These are phyloP conservation scores for Tetratostichococcus sp. DNA, from an alignment of 139 green algal genomes.

Conservation along the genomic window DNA sequence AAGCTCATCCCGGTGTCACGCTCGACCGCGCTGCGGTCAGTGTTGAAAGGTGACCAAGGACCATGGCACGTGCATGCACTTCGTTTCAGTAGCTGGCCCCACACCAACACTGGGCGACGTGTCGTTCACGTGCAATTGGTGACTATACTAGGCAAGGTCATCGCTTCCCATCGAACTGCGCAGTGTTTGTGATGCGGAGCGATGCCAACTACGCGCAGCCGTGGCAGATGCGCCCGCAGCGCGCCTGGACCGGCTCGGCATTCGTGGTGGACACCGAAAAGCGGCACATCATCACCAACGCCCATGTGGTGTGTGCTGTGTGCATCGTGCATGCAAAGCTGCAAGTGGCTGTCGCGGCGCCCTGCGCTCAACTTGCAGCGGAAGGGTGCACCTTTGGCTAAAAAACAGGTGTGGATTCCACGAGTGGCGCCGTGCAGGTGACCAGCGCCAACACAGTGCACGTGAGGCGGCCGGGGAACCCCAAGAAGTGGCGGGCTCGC, in stretches of 20 bases:
- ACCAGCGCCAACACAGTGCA: slow-evolving; percentile 61
- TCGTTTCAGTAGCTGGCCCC: neutral
- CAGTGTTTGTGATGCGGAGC: slow-evolving; percentile 65
- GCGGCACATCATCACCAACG: slow-evolving; percentile 69
- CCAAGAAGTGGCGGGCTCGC: slow-evolving; percentile 72
- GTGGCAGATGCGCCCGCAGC: slow-evolving; percentile 70
- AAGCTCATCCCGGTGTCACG: no score
- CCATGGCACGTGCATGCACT: no score
- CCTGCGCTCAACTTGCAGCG: no score
- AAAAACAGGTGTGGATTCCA: no score
- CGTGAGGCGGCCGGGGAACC: slow-evolving; percentile 66
- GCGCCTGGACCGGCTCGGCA: slow-evolving; percentile 50
- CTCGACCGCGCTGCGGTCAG: slow-evolving; percentile 47
- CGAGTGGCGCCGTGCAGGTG: slow-evolving; percentile 34
- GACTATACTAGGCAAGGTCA: no score
- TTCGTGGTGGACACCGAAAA: slow-evolving; percentile 63
- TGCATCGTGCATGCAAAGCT: neutral
- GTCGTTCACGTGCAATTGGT: no score
- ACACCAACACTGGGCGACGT: no score
- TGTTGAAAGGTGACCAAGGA: slow-evolving; percentile 78
- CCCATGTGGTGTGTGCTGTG: slow-evolving; percentile 60
- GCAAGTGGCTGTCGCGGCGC: no score
- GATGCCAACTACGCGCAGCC: slow-evolving; percentile 72
- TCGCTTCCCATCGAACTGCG: no score
- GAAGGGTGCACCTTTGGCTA: no score